phyloP scores from a whole-genome alignment of 768 basidiomycete species.

The Russula sp. region DNA sequence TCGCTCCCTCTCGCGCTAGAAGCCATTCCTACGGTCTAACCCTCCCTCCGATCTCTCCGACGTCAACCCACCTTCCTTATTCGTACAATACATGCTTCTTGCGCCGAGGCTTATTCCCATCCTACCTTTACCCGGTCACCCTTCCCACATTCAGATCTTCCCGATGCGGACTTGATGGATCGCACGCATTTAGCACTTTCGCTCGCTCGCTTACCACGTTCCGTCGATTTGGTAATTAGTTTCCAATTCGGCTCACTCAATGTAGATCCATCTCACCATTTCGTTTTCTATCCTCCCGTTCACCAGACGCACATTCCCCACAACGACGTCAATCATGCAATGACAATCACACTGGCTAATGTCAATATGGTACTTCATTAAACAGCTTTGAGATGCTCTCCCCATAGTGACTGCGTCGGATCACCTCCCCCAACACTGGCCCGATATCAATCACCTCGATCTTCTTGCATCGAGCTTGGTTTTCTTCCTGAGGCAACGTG shows the following conservation, averaged over 20 bases:
- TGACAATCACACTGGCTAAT: not conserved
- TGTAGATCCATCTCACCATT: slow-evolving; percentile 4
- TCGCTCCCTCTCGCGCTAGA: not conserved
- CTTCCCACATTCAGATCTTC: slow-evolving; percentile 15
- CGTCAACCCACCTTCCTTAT: slow-evolving; percentile 6
- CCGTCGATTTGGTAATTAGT: not conserved
- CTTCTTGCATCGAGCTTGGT: slow-evolving; percentile 63
- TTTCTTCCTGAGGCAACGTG: slow-evolving; percentile 84
- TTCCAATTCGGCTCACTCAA: not conserved
- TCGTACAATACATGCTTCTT: not conserved
- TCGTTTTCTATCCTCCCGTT: not conserved
- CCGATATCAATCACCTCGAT: slow-evolving; percentile 95
- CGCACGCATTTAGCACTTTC: slow-evolving; percentile 6
- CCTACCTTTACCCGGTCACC: not conserved
- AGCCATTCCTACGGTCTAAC: not conserved
- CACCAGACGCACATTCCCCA: not conserved
- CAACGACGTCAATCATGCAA: not conserved
- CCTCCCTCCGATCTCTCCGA: slow-evolving; percentile 17
- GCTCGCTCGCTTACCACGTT: not conserved
- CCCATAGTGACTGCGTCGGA: slow-evolving; percentile 94
- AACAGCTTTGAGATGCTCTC: slow-evolving; percentile 87
- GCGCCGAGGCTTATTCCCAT: slow-evolving; percentile 17
- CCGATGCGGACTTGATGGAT: slow-evolving; percentile 14
- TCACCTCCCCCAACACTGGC: slow-evolving; percentile 91
- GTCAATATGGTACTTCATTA: slow-evolving; percentile 82